Percentiles rank a stretch among this genome's conserved stretches.
Evolutionary conservation across 2,329 filamentous ascomycete genomes (phyloP).

Genomic region (Aspergillus fructus): DNA sequence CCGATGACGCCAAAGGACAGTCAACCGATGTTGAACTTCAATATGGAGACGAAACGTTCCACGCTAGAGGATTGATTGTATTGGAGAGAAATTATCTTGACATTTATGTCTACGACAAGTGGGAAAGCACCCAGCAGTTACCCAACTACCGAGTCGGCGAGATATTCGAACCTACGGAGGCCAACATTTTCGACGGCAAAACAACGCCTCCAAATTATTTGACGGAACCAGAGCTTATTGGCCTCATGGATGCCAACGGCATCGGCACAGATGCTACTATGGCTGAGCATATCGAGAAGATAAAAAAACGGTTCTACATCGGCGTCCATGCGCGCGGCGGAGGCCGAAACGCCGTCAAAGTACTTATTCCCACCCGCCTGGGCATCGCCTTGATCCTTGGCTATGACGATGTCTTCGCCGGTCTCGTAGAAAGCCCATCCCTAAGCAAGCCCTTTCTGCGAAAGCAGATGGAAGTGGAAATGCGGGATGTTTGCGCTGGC

Average conservation of each 20-base stretch:
- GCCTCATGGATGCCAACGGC: conserved; percentile 96
- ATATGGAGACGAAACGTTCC: conserved; percentile 81
- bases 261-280: conserved; percentile 98
- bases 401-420: conserved; percentile 90
- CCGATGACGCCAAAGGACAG: conserved; percentile 85
- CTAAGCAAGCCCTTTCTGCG: conserved; percentile 93
- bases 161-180: conserved; percentile 81
- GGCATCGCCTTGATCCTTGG: conserved; percentile 90
- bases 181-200: conserved; percentile 86
- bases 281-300: conserved; percentile 97
- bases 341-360: conserved; percentile 60
- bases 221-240: conserved; percentile 92
- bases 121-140: conserved; percentile 82
- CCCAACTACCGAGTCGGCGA: conserved; percentile 79
- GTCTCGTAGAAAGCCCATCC: conserved; percentile 63
- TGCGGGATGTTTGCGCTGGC: conserved; percentile 95
- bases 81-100: conserved; percentile 90
- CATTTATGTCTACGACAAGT: conserved; percentile 94
- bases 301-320: conserved; percentile 86
- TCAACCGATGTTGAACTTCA: conserved; percentile 80
- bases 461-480: conserved; percentile 96
- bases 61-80: conserved; percentile 79
- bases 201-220: conserved; percentile 81
- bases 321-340: conserved; percentile 58
- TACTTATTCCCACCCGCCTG: conserved; percentile 89